These are phyloP conservation scores for Populus ilicifolia DNA, from an alignment of 345 rosid species.

Conservation along the genomic window DNA sequence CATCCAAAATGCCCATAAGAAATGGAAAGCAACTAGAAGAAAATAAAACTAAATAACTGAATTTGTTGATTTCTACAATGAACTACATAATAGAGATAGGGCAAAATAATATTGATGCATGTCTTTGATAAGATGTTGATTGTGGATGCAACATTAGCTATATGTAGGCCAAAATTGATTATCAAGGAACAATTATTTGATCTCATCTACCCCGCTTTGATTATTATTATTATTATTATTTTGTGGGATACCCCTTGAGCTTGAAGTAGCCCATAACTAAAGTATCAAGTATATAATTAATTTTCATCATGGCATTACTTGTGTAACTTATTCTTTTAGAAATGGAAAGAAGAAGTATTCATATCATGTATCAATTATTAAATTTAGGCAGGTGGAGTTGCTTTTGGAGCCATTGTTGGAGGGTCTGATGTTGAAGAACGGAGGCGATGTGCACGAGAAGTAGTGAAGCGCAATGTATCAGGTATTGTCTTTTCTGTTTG, in stretches of 20 bases:
- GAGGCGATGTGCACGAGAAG: conserved; percentile 50
- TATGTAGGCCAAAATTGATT: not conserved
- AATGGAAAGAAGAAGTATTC: not conserved
- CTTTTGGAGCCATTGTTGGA: conserved; percentile 74
- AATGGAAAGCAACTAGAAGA: no score
- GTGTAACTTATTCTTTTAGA: not conserved
- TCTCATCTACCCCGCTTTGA: no score
- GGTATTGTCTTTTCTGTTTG: conserved; percentile 29
- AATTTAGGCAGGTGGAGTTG: conserved; percentile 48
- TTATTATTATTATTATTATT: no score
- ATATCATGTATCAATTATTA: conserved; percentile 3
- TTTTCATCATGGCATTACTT: not conserved
- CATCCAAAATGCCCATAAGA: no score
- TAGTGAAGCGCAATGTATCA: conserved; percentile 47
- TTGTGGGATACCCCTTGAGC: no score
- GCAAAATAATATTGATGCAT: not conserved
- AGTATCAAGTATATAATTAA: no score
- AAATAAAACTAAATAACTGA: no score
- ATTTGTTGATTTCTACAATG: no score
- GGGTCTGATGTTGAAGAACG: conserved; percentile 58
- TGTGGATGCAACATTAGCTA: not conserved
- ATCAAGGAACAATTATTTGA: no score
- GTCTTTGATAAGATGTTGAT: not conserved
- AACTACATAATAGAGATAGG: no score
- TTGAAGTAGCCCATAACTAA: no score